Base-by-base conservation (phyloP, 495 filamentous ascomycete species). In the Pyrenopolyporus hunteri region DNA sequence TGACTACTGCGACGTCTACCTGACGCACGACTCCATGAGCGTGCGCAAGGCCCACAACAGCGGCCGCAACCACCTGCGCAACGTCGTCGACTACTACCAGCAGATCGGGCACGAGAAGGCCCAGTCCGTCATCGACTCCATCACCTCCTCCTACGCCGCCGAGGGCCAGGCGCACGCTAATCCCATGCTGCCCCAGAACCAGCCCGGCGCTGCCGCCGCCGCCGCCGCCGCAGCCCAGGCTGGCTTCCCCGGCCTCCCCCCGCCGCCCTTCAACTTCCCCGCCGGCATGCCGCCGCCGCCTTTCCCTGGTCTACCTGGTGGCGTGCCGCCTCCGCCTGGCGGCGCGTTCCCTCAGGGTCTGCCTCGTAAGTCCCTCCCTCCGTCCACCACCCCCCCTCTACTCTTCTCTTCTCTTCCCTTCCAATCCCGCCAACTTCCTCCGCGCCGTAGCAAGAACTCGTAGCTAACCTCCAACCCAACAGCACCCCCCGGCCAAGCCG, bases 1-100 rank as follows among this genome's bases (percentile, higher is more conserved):
- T 82, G 94, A 98, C 74, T 98, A 98, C 81, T 98, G 94, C 84
- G 94, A 98, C 88, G 95, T 98, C 74, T 98, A 98, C 83, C 89
- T 98, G 64, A 98, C 95, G 55, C 94, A 98, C 82, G 95, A 98
- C 86, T 96, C 91, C 10, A 98, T 98, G 93, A 96, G 91, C 79
- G 94, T 98, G 70, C 91, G 94, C 70, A 97, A 97, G 78, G 94
- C 94, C 11, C 94, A 98, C 77, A 98, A 98, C 81, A 89, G 85
- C 67, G 94, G 94, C 56, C 85, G 93, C 40, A 98, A 98, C 77
- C 94, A 98, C 70, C 80, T 98, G 43, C 89, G 95, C 59, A 98
- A 98, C 73, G 94, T 98, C 9, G 85, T 97, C 65, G 92, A 97
- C 61, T 99, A 99, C 79, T 99, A 99, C 77, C 92, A 97, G 78